phyloP scores from a whole-genome alignment of 1,139 yeast genomes.

The Waltiozyma sp. region DNA sequence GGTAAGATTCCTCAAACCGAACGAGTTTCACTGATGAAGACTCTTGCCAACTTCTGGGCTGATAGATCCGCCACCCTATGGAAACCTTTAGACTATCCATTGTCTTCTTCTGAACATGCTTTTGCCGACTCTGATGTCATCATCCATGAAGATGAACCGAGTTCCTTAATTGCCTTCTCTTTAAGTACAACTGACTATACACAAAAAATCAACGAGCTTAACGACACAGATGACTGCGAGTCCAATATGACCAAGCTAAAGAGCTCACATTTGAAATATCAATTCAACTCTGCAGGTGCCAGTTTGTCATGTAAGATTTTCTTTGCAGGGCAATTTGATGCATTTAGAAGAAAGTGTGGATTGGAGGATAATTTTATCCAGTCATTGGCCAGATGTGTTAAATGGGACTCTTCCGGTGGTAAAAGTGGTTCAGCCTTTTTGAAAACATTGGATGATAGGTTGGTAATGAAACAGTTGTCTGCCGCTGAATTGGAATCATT shows the following conservation, averaged over 20 bases:
- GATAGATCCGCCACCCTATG: slow-evolving; percentile 92
- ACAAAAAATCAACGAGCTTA: slow-evolving; percentile 38
- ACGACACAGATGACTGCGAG: slow-evolving; percentile 3
- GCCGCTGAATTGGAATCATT: slow-evolving; percentile 88
- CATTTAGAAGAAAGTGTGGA: slow-evolving; percentile 77
- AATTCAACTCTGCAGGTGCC: slow-evolving; percentile 78
- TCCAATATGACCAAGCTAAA: slow-evolving; percentile 57
- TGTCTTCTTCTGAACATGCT: slow-evolving; percentile 72
- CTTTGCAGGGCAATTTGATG: slow-evolving; percentile 94
- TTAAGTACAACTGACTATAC: slow-evolving; percentile 74
- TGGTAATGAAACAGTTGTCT: slow-evolving; percentile 82
- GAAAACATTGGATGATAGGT: slow-evolving; percentile 82
- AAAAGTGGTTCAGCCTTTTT: slow-evolving; percentile 91
- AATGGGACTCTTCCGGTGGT: slow-evolving; percentile 96
- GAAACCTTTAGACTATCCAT: slow-evolving; percentile 85
- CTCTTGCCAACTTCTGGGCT: slow-evolving; percentile 91
- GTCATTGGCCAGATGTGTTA: slow-evolving; percentile 82
- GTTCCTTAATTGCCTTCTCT: slow-evolving; percentile 89
- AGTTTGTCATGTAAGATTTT: slow-evolving; percentile 85
- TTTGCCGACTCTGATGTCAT: slow-evolving; percentile 92
- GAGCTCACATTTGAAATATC: slow-evolving; percentile 85
- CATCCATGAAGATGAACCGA: slow-evolving; percentile 94
- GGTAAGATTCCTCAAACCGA: slow-evolving; percentile 37
- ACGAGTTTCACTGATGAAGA: slow-evolving; percentile 65
- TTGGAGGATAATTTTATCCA: slow-evolving; percentile 70